Percentiles rank a stretch among this genome's conserved stretches.
Evolutionary conservation across 257 asterid genomes (phyloP).

Genomic region (Knoxia roxburghii): DNA sequence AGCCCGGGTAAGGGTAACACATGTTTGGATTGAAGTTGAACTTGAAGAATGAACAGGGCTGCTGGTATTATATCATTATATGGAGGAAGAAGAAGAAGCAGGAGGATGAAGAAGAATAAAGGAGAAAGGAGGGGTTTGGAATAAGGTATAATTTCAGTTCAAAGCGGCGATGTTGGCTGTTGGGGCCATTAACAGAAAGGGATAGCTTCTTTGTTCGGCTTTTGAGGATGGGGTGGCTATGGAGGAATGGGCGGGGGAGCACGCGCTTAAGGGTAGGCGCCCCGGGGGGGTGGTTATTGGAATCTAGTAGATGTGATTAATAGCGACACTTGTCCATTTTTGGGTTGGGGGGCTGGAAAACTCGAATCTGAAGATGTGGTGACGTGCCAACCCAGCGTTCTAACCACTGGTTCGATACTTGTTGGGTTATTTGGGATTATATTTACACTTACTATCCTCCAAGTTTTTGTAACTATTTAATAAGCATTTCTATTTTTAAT

Average conservation of each 20-base stretch:
- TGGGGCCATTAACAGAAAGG: conserved; percentile 15
- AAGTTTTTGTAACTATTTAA: too few species aligned
- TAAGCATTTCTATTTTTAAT: too few species aligned
- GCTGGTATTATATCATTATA: neutral
- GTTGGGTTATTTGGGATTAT: neutral
- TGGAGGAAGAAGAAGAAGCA: neutral
- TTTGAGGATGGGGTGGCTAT: too few species aligned
- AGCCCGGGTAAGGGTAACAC: conserved; percentile 32
- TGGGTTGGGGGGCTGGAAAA: neutral
- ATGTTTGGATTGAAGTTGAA: conserved; percentile 6
- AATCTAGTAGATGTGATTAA: neutral
- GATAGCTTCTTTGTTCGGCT: conserved; percentile 14
- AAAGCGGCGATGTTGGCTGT: neutral
- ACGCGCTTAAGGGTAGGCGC: neutral
- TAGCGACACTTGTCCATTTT: conserved; percentile 16
- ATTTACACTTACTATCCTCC: too few species aligned
- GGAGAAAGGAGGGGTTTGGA: conserved; percentile 15
- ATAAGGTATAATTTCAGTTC: neutral
- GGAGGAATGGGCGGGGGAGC: neutral
- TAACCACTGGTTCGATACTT: conserved; percentile 20
- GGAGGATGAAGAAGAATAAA: neutral
- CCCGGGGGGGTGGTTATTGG: too few species aligned
- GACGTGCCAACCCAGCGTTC: conserved; percentile 20
- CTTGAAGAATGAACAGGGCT: neutral
- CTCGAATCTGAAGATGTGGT: conserved; percentile 11